Evolutionary conservation across 352 stramenopile species (phyloP).

Genomic region (Phytophthora colocasiae): DNA sequence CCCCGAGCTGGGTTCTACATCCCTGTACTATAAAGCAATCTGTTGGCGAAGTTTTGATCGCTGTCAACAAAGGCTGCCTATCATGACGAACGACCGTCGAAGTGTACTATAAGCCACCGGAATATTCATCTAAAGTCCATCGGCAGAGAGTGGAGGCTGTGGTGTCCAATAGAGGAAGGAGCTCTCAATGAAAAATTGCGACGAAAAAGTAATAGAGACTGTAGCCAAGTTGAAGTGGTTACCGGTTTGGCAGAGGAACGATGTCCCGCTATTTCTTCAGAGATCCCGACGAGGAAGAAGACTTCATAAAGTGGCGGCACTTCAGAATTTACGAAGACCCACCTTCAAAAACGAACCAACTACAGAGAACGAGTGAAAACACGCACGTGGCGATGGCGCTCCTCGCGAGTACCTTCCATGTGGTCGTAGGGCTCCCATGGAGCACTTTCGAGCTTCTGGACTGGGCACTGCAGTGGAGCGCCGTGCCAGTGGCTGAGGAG

Average conservation of each 20-base stretch:
- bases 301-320: constrained; percentile 2
- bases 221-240: constrained; percentile 25
- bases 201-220: constrained; percentile 17
- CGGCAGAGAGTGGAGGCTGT: constrained; percentile 10
- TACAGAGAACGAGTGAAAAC: constrained; percentile 32
- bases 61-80: background rate
- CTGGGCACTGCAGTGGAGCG: constrained; percentile 20
- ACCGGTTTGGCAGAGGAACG: constrained; percentile 6
- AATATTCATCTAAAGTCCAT: constrained; percentile 4
- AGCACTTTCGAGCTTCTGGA: constrained; percentile 27
- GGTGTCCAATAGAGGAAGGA: constrained; percentile 1
- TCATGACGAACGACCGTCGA: background rate
- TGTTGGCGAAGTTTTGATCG: background rate
- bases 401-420: constrained; percentile 27
- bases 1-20: constrained; percentile 36
- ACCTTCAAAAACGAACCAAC: constrained; percentile 8
- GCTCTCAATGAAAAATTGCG: constrained; percentile 7
- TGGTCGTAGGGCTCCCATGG: constrained; percentile 21
- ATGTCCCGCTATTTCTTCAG: constrained; percentile 10
- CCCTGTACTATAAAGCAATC: constrained; percentile 25
- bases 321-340: constrained; percentile 23
- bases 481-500: background rate
- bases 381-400: constrained; percentile 29
- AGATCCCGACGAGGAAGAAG: constrained; percentile 18
- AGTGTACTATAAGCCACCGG: constrained; percentile 18